Evolutionary conservation across 495 filamentous ascomycete species (phyloP).

Genomic region (Trichocladium antarcticum): DNA sequence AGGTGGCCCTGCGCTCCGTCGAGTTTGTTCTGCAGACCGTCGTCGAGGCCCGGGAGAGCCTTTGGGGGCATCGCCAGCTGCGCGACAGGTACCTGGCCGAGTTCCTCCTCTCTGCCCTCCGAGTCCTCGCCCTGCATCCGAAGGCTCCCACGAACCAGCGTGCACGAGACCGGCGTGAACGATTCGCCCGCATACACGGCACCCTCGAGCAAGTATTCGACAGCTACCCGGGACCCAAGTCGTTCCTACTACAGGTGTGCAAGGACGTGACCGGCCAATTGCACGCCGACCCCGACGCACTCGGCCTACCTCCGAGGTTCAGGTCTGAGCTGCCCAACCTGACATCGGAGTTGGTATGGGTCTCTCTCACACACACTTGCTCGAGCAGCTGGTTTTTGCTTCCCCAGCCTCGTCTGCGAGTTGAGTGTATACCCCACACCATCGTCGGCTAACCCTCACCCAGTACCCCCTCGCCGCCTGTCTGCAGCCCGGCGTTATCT

Average conservation of each 20-base stretch:
- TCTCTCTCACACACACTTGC: neutral
- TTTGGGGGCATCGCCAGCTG: conserved; percentile 24
- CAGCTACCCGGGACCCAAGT: conserved; percentile 25
- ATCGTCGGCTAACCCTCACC: neutral
- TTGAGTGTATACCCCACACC: neutral
- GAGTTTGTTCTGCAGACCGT: conserved; percentile 29
- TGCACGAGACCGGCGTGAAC: conserved; percentile 21
- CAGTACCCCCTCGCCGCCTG: conserved; percentile 14
- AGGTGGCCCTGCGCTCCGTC: conserved; percentile 26
- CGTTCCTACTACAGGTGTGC: conserved; percentile 26
- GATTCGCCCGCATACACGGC: conserved; percentile 27
- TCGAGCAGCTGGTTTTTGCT: too few relatives aligned
- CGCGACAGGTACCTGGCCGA: conserved; percentile 28
- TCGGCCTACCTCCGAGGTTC: conserved; percentile 22
- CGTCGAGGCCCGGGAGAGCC: conserved; percentile 23
- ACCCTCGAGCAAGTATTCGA: conserved; percentile 27
- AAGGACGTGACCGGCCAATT: conserved; percentile 26
- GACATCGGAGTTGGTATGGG: conserved; percentile 23
- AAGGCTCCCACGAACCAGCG: conserved; percentile 22
- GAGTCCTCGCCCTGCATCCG: conserved; percentile 28
- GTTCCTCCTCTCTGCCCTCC: conserved; percentile 27
- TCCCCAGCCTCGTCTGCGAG: neutral
- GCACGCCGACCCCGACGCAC: conserved; percentile 22
- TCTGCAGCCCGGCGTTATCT: conserved; percentile 16
- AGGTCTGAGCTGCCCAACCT: conserved; percentile 26